Evolutionary conservation across 306 rosid genomes (phyloP), one percentile per base, ranked within the genome.

Genomic region (Morella rubra): DNA sequence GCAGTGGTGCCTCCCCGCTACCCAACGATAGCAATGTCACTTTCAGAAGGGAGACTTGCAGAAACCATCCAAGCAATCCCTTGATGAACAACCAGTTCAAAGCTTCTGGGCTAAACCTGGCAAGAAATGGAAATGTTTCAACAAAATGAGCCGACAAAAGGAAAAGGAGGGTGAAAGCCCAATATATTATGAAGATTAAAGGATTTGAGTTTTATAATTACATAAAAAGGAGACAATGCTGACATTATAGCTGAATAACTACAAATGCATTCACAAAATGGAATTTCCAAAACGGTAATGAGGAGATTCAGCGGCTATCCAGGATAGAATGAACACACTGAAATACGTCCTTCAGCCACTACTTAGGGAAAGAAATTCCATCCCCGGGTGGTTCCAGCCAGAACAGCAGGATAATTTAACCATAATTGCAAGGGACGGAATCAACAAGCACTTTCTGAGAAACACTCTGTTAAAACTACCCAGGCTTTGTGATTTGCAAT

Each of bases 101-200:
- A 79, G 97, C 96, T 75, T 91, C 99, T 56, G 97, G 99, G 81
- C 96, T 86, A 87, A 95, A 95, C 87, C 99, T 92, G 90, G 56
- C 60, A 73, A 81, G 42, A 20, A 68, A 76, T 24, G 68, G 27
- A 68, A 54, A 73, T 41, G 47, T 32, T 75, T 68, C 24, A 66
- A 73, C 78, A 42, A 83, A 76, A 51, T 53, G 16, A 4, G 65
- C 40, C 40, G 37, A 44, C 5, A 46, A 16, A 14, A 71, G 5
- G 5, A 22, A 0, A 16, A 18, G 65, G 18, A 4, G 46, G 44
- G 71, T 32, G 37, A 32, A 32, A 32, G 37, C 37, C 66, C 12
- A 19, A 58, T 71, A 56, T 18, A 70, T 65, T 64, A 62, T 46
- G 42, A 46, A 24, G 6, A 49, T 24, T 27, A 65, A 65, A 65